A percentile compares a stretch with the other conserved stretches of the same genome.
phyloP scores from a whole-genome alignment of 768 basidiomycete species.

The Phallus indusiatus region DNA sequence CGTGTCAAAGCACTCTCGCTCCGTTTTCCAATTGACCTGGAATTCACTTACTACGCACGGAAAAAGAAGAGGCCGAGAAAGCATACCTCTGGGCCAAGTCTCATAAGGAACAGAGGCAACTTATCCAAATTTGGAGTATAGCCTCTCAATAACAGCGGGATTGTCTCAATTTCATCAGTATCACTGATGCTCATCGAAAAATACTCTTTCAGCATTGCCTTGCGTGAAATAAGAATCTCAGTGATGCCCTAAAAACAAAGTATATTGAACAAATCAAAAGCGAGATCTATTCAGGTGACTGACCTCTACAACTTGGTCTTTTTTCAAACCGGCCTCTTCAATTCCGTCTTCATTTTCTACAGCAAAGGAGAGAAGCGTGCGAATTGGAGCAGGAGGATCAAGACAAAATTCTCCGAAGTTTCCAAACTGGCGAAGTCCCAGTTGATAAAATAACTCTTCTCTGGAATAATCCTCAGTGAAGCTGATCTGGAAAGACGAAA shows the following conservation, averaged over 20 bases:
- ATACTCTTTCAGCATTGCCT: constrained; percentile 88
- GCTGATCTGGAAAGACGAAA: neutral
- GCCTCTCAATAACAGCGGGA: constrained; percentile 78
- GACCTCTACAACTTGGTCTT: constrained; percentile 64
- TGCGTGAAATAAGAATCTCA: constrained; percentile 44
- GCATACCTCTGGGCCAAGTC: constrained; percentile 80
- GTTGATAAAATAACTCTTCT: constrained; percentile 92
- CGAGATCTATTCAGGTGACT: constrained; percentile 16
- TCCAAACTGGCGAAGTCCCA: constrained; percentile 87
- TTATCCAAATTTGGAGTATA: constrained; percentile 90
- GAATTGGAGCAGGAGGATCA: constrained; percentile 71
- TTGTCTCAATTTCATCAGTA: constrained; percentile 55
- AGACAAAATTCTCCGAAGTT: constrained; percentile 66
- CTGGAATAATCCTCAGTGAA: constrained; percentile 28
- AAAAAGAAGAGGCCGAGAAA: neutral
- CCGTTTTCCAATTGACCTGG: constrained; percentile 84
- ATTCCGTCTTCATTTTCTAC: constrained; percentile 57
- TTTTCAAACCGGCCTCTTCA: constrained; percentile 39
- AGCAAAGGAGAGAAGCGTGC: constrained; percentile 65
- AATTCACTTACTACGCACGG: neutral
- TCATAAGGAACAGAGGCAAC: constrained; percentile 81
- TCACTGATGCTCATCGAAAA: constrained; percentile 69
- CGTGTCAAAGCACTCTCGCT: constrained; percentile 75
- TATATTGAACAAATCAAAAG: neutral
- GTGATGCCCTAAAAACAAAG: constrained; percentile 44